Evolutionary conservation across 2,329 filamentous ascomycete genomes (phyloP), one percentile per base, ranked within the genome.

Genomic region (Fusarium lateritium): DNA sequence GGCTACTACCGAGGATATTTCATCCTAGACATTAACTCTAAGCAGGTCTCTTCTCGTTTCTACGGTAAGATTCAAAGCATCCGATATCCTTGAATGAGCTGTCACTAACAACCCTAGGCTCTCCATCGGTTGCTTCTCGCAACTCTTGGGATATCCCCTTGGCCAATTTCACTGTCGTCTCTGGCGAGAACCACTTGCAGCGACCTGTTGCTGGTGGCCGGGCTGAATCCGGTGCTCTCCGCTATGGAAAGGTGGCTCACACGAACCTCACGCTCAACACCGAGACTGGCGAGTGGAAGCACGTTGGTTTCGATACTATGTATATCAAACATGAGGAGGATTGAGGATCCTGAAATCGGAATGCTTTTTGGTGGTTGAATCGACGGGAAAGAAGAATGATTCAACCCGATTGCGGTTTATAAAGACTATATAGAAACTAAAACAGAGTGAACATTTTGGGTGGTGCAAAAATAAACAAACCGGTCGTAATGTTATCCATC

Each of bases 1-100:
- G 77, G 89, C 9, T 93, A 91, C 76, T 94, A 93, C 77, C 84
- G 91, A 19, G 92, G 91, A 2, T 94, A 94, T 79, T 93, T 89
- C 70, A 86, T 91, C 73, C 80, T 93, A 40, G 83, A 85, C 47
- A 81, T 92, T 56, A 82, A 80, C 21, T 82, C 86, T 22, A 82
- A 89, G 13, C 80, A 85, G 44, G 83, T 91, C 3, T 81, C 86
- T n/a, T 91, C 91, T 0, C 82, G 83, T 14, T 94, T 85, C 79
- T 94, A 89, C 70, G 91, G 82, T 28, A 78, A 49, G 59, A 14
- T 19, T 19, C 11, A 22, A 42, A 21, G 24, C 9, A 1, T 7
- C 10, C 13, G 5, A 19, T 24, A 2, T 0, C 15, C 22, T 3
- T 8, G 26, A 1, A 17, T 7, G 1, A 3, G 0, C 2, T 7